Percentiles rank a stretch among this genome's conserved stretches.
Evolutionary conservation across 164 flowering plant species (phyloP).

Genomic region (Macadamia tetraphylla): DNA sequence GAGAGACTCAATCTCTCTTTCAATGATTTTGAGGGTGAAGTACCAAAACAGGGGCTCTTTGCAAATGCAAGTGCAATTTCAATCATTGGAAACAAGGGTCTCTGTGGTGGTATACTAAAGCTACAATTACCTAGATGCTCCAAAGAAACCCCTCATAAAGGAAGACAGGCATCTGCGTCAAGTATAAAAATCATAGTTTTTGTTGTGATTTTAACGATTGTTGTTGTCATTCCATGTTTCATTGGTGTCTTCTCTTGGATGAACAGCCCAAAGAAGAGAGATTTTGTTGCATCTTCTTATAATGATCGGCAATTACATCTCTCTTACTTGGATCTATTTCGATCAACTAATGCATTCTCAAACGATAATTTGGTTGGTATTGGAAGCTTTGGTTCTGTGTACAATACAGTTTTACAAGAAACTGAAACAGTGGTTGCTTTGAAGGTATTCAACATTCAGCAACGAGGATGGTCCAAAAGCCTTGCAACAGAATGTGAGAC

Average conservation of each 20-base stretch:
- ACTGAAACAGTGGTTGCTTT: constrained; percentile 22
- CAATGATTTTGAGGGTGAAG: constrained; percentile 12
- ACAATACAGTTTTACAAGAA: constrained; percentile 17
- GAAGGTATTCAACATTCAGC: constrained; percentile 30
- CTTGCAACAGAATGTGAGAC: constrained; percentile 30
- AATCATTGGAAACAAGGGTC: constrained; percentile 15
- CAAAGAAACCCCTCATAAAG: neutral
- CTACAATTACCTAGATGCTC: constrained; percentile 19
- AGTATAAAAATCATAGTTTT: constrained; percentile 2
- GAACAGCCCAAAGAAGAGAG: neutral
- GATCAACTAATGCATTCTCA: constrained; percentile 26
- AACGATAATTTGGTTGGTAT: constrained; percentile 23
- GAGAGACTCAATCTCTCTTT: too few relatives aligned
- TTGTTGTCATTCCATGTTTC: neutral
- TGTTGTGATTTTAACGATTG: neutral
- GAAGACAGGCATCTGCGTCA: neutral
- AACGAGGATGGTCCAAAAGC: constrained; percentile 21
- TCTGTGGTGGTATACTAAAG: constrained; percentile 23
- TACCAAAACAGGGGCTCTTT: constrained; percentile 25
- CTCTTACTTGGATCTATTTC: constrained; percentile 16
- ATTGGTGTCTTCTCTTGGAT: neutral
- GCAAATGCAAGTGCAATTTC: constrained; percentile 17
- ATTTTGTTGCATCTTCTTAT: neutral
- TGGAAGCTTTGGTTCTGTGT: constrained; percentile 37
- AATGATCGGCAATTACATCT: neutral